Evolutionary conservation across 371 early-diverging fungal genomes (phyloP).

Genomic region (Fennellomyces sp.): DNA sequence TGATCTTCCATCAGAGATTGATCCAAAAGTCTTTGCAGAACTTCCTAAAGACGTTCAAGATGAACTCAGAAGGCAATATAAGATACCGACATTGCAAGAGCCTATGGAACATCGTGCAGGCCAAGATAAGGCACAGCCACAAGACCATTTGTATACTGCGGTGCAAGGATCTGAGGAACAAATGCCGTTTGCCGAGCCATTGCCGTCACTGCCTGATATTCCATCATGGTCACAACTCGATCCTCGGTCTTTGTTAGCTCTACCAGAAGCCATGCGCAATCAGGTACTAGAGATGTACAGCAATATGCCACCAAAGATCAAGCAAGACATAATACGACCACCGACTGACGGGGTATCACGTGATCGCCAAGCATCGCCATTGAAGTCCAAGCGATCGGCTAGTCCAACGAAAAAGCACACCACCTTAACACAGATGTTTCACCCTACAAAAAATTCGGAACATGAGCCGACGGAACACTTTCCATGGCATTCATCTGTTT

Average conservation of each 20-base stretch:
- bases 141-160: too few species aligned
- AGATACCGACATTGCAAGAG: not conserved
- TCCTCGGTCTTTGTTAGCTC: slow-evolving; percentile 39
- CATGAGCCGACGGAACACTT: not conserved
- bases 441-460: not conserved
- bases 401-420: not conserved
- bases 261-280: slow-evolving; percentile 43
- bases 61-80: slow-evolving; percentile 16
- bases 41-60: slow-evolving; percentile 26
- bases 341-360: too few species aligned
- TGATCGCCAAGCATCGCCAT: not conserved
- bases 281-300: slow-evolving; percentile 45
- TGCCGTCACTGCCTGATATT: slow-evolving; percentile 20
- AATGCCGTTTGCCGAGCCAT: too few species aligned
- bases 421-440: slow-evolving; percentile 4
- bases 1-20: slow-evolving; percentile 4
- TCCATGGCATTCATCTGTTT: slow-evolving; percentile 28
- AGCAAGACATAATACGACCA: not conserved
- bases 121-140: not conserved
- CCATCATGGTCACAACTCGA: slow-evolving; percentile 61
- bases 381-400: not conserved
- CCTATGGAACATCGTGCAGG: not conserved
- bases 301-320: not conserved
- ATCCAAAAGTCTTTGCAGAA: slow-evolving; percentile 23
- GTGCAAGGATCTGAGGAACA: too few species aligned